Evolutionary conservation across 1,139 yeast species (phyloP), one percentile per base, ranked within the genome.

Genomic region (Yamadazyma atmosphaerica): DNA sequence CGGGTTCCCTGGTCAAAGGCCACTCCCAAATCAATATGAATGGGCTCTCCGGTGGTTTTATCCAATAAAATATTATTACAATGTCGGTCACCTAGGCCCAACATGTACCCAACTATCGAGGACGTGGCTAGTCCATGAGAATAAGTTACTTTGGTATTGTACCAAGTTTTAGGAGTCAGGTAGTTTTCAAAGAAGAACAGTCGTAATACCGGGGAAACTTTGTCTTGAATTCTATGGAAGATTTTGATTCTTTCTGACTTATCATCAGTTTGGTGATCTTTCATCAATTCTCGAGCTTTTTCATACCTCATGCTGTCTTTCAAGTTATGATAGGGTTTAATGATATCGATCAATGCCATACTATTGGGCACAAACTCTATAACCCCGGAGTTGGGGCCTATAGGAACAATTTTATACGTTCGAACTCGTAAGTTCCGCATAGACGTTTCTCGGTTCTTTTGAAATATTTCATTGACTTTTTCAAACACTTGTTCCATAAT

Each of bases 401-500:
- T 61, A 0, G 98, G 98, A 9, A 90, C 78, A 1, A 92, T 97
- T 45, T 83, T 85, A 59, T 94, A 94, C 0, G 98, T 90, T 36
- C 96, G 63, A 2, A 92, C 77, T 5, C 74, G 67, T 38, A 92
- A 63, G 1, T 71, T 62, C 13, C 92, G 60, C 35, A 64, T 72
- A 25, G 81, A 58, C 0, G 95, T 74, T 32, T 76, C 78, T 36
- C 73, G 69, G 52, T 86, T 81, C 25, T 68, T 68, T 12, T 52
- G 59, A 43, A 92, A 73, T 32, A 90, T 75, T n/a, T 68, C 63
- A 53, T 90, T 88, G 14, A 89, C 96, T 55, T 89, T 87, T 19
- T 74, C 84, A 59, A 94, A 94, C 1, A 92, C 98, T 56, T 92
- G 98, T 56, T 90, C 95, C 98, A 94, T 94, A 44, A 92, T 87